Evolutionary conservation across 768 basidiomycete species (phyloP).

Genomic region (Tephrocybe rancida): DNA sequence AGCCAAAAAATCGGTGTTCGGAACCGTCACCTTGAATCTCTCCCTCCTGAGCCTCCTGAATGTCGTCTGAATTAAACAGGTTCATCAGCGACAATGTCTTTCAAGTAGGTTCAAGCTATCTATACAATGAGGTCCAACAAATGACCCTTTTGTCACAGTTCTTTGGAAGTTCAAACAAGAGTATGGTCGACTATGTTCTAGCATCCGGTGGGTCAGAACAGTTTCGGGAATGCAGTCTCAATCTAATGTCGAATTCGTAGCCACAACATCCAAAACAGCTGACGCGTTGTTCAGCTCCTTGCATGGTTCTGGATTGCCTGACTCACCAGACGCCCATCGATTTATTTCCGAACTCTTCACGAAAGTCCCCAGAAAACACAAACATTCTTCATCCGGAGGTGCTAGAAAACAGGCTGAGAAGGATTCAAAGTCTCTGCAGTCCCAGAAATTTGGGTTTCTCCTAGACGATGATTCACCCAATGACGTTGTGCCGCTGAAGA

Average conservation of each 20-base stretch:
- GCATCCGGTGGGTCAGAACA: conserved; percentile 64
- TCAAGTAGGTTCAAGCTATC: conserved; percentile 44
- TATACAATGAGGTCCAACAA: neutral
- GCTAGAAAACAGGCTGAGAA: conserved; percentile 72
- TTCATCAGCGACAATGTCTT: conserved; percentile 83
- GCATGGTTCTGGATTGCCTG: conserved; percentile 76
- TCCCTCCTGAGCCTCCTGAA: conserved; percentile 19
- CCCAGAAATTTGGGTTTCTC: conserved; percentile 79
- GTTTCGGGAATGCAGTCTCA: conserved; percentile 7
- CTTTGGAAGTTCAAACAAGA: conserved; percentile 83
- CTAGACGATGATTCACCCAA: conserved; percentile 73
- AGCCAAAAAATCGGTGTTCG: too few species aligned
- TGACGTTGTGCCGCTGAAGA: conserved; percentile 43
- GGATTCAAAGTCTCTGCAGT: conserved; percentile 66
- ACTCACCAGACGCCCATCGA: conserved; percentile 75
- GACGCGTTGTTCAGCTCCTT: conserved; percentile 79
- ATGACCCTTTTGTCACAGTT: conserved; percentile 47
- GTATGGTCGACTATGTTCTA: conserved; percentile 84
- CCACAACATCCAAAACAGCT: conserved; percentile 82
- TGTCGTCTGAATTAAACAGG: conserved; percentile 66
- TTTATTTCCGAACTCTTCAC: conserved; percentile 81
- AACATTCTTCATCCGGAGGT: conserved; percentile 44
- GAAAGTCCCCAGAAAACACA: conserved; percentile 79
- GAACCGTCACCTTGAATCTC: too few species aligned
- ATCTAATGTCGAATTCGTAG: conserved; percentile 36